Conservation (phyloP, 2,329 filamentous ascomycete genomes). For the Paradendryphiella salina region DNA sequence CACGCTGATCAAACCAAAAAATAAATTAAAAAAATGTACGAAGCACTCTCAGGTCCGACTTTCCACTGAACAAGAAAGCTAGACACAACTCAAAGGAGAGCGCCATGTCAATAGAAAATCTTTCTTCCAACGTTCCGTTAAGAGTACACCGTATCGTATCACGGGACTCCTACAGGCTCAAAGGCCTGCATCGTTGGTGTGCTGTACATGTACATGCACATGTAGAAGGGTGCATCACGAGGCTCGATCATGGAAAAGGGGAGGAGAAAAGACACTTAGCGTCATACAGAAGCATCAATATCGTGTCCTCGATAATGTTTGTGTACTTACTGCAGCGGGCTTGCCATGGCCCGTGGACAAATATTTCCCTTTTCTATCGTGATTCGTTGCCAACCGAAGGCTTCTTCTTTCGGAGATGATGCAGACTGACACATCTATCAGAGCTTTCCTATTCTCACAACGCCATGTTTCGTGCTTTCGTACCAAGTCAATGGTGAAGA, state of each 20-base stretch:
- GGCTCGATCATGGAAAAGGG: neutral
- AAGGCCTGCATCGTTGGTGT: constrained; percentile 51
- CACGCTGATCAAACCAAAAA: neutral
- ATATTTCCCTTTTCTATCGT: neutral
- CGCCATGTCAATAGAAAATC: constrained; percentile 20
- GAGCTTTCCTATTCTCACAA: neutral
- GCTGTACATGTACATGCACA: constrained; percentile 4
- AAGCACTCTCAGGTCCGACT: neutral
- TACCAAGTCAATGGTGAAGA: constrained; percentile 1
- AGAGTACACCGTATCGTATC: constrained; percentile 41
- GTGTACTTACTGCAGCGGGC: constrained; percentile 2
- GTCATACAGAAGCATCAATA: neutral
- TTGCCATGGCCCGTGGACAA: neutral
- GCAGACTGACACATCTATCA: neutral
- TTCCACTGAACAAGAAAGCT: neutral
- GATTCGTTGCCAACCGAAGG: neutral
- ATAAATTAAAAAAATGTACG: neutral
- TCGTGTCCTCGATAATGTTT: constrained; percentile 1
- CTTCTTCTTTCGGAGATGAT: too few species aligned
- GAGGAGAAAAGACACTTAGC: neutral
- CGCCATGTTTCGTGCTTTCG: neutral
- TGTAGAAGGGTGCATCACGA: neutral
- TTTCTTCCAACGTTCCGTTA: constrained; percentile 55
- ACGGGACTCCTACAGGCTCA: constrained; percentile 50
- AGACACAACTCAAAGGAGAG: neutral